phyloP scores from a whole-genome alignment of 345 rosid genomes.

The Eucalyptus sp. region DNA sequence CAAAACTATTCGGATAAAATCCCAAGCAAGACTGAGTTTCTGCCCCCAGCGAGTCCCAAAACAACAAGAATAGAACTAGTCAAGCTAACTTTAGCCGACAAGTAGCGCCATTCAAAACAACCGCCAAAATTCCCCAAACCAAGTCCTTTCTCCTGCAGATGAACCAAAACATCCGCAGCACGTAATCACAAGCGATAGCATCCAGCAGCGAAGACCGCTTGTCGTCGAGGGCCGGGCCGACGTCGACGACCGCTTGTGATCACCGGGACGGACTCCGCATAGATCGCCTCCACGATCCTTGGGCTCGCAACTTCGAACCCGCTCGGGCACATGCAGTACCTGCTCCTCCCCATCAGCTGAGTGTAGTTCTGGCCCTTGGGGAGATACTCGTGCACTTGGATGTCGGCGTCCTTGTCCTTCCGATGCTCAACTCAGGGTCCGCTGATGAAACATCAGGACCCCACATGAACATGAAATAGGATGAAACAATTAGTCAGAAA shows the following conservation, averaged over 20 bases:
- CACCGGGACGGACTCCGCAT: too few relatives aligned
- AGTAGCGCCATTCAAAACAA: neutral
- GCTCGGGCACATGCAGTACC: too few relatives aligned
- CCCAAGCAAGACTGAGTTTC: neutral
- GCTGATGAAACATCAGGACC: too few relatives aligned
- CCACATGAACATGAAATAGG: too few relatives aligned
- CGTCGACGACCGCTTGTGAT: constrained; percentile 65
- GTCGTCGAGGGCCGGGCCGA: constrained; percentile 81
- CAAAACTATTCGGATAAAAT: neutral
- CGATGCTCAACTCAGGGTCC: too few relatives aligned
- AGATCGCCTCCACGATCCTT: too few relatives aligned
- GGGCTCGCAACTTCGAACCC: too few relatives aligned
- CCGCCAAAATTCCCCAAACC: neutral
- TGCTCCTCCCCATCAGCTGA: too few relatives aligned
- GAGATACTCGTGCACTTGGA: too few relatives aligned
- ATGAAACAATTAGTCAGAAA: too few relatives aligned
- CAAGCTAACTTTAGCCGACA: neutral
- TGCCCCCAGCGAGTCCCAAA: neutral
- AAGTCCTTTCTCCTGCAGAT: neutral
- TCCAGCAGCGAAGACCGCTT: constrained; percentile 59
- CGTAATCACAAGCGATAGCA: neutral
- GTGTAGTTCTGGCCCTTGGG: too few relatives aligned
- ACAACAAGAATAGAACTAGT: neutral
- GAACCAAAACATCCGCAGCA: neutral
- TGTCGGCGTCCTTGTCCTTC: too few relatives aligned